Conservation (phyloP, 306 rosid species). For the Herpetospermum pedunculosum region DNA sequence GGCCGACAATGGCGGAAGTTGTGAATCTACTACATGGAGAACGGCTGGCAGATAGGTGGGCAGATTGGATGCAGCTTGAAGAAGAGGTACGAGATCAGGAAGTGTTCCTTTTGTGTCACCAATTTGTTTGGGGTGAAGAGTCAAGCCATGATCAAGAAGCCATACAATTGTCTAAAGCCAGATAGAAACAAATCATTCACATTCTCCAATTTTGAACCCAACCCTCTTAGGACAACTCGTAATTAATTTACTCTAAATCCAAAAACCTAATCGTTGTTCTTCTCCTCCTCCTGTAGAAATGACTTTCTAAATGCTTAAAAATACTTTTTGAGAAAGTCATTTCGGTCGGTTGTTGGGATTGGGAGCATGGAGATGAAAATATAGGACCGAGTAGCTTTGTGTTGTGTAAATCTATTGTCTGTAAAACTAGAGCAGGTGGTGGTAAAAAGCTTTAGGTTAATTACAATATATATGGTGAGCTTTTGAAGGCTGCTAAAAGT, state of each 20-base stretch:
- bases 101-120: constrained; percentile 36
- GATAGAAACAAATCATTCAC: constrained; percentile 21
- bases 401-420: neutral
- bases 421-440: neutral
- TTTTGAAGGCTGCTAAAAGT: neutral
- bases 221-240: neutral
- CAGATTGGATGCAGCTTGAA: constrained; percentile 64
- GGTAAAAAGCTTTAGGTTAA: neutral
- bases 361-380: neutral
- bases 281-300: too few species aligned
- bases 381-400: neutral
- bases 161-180: constrained; percentile 67
- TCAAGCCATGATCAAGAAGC: constrained; percentile 69
- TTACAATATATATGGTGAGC: neutral
- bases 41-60: constrained; percentile 72
- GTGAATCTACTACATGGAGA: constrained; percentile 53
- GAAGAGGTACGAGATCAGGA: constrained; percentile 43
- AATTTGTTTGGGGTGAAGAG: constrained; percentile 69
- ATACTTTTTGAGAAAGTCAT: too few species aligned
- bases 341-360: too few species aligned
- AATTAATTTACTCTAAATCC: neutral
- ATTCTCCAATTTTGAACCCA: constrained; percentile 22
- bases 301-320: too few species aligned
- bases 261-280: too few species aligned
- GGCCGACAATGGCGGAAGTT: constrained; percentile 69